Conservation (phyloP, 768 basidiomycete genomes). For the Suillus brevipes region DNA sequence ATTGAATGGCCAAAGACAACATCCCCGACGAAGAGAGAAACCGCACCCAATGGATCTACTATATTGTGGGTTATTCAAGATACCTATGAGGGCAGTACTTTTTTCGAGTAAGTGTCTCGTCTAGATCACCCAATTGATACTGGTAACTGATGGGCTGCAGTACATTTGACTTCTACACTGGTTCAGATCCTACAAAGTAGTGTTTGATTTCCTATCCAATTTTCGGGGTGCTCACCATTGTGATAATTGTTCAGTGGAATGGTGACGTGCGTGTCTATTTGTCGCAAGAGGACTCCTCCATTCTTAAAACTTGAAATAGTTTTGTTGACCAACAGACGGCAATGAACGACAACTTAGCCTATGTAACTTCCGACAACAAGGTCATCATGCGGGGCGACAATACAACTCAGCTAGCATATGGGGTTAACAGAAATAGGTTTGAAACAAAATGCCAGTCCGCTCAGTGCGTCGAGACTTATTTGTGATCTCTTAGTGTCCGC, state of each 20-base stretch:
- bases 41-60: slow-evolving; percentile 45
- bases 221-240: slow-evolving; percentile 12
- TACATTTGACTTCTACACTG: slow-evolving; percentile 59
- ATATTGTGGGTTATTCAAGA: slow-evolving; percentile 71
- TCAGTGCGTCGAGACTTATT: not conserved
- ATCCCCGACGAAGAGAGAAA: slow-evolving; percentile 31
- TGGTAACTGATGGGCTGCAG: slow-evolving; percentile 26
- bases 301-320: slow-evolving; percentile 34
- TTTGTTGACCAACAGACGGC: slow-evolving; percentile 61
- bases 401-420: slow-evolving; percentile 52
- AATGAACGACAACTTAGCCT: slow-evolving; percentile 53
- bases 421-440: slow-evolving; percentile 63
- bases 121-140: not conserved
- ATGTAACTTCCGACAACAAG: slow-evolving; percentile 53
- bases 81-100: slow-evolving; percentile 61
- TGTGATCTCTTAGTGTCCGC: slow-evolving; percentile 55
- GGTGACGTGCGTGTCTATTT: slow-evolving; percentile 55
- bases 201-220: slow-evolving; percentile 20
- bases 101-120: slow-evolving; percentile 60
- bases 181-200: slow-evolving; percentile 68
- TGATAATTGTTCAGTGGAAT: slow-evolving; percentile 51
- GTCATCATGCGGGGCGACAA: slow-evolving; percentile 81
- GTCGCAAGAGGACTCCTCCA: not conserved
- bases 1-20: not conserved
- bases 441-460: slow-evolving; percentile 6